These are phyloP conservation scores for Pseudogymnoascus sp. DNA, from an alignment of 2,329 filamentous ascomycete species.

Conservation along the genomic window DNA sequence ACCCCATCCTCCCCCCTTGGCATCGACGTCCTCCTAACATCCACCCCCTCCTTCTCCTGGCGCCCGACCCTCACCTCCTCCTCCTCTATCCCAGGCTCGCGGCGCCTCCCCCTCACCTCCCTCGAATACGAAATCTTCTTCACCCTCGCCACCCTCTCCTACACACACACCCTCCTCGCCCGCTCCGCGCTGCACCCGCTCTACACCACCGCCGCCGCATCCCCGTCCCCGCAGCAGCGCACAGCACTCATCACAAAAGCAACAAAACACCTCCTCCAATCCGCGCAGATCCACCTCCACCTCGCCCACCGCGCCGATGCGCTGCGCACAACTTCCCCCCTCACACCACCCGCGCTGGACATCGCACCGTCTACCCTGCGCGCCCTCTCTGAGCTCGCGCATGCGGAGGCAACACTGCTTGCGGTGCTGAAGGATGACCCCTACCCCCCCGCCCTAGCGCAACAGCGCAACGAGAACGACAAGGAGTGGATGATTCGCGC, in stretches of 20 bases:
- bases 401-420: constrained; percentile 83
- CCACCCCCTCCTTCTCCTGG: constrained; percentile 66
- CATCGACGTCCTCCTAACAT: constrained; percentile 57
- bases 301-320: constrained; percentile 49
- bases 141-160: constrained; percentile 66
- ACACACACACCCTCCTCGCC: constrained; percentile 69
- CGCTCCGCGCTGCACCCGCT: constrained; percentile 64
- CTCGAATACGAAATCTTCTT: constrained; percentile 81
- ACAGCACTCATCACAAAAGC: constrained; percentile 62
- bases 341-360: constrained; percentile 40
- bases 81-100: constrained; percentile 50
- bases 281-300: constrained; percentile 69
- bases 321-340: constrained; percentile 25
- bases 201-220: constrained; percentile 55
- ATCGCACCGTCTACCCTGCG: constrained; percentile 44
- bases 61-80: constrained; percentile 65
- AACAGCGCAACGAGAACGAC: constrained; percentile 72
- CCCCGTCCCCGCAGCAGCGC: constrained; percentile 56
- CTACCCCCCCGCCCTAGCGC: constrained; percentile 73
- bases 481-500: constrained; percentile 96
- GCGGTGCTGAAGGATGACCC: constrained; percentile 92
- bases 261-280: constrained; percentile 68
- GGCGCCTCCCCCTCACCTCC: constrained; percentile 61
- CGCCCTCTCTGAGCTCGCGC: constrained; percentile 56
- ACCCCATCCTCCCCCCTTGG: constrained; percentile 50